These are phyloP conservation scores for Linnemannia hyalina DNA, from an alignment of 192 early-diverging fungal genomes.

Conservation along the genomic window DNA sequence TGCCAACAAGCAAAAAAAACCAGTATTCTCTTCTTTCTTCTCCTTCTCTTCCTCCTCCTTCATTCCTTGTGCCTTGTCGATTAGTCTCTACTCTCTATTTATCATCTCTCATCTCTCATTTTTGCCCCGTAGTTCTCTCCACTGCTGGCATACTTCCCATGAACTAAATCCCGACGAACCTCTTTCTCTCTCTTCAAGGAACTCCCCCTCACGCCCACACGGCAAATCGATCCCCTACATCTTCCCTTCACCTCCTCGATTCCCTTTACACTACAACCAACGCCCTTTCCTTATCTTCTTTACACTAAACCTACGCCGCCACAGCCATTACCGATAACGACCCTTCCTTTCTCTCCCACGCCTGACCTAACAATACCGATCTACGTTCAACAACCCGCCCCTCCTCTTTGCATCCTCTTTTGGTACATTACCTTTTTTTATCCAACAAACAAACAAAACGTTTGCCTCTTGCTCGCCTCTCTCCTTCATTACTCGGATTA, in stretches of 20 bases:
- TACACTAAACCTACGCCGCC: background rate
- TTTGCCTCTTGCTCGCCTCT: background rate
- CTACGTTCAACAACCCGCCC: background rate
- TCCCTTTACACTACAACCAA: background rate
- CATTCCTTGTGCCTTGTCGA: background rate
- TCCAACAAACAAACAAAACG: background rate
- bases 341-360: background rate
- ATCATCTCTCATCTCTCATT: background rate
- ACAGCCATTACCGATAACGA: background rate
- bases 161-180: slow-evolving; percentile 32
- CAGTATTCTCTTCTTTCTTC: background rate
- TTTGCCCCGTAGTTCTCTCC: slow-evolving; percentile 3
- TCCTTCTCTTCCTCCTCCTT: background rate
- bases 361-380: background rate
- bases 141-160: slow-evolving; percentile 16
- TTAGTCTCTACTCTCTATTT: background rate
- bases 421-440: background rate
- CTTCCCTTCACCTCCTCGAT: background rate
- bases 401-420: slow-evolving; percentile 2
- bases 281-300: background rate
- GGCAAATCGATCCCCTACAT: slow-evolving; percentile 12
- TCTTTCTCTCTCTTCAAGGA: slow-evolving; percentile 15
- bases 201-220: slow-evolving; percentile 57
- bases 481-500: background rate
- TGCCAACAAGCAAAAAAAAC: slow-evolving; percentile 4